Conservation (phyloP, 257 asterid species). For the Solanum dulcamara region DNA sequence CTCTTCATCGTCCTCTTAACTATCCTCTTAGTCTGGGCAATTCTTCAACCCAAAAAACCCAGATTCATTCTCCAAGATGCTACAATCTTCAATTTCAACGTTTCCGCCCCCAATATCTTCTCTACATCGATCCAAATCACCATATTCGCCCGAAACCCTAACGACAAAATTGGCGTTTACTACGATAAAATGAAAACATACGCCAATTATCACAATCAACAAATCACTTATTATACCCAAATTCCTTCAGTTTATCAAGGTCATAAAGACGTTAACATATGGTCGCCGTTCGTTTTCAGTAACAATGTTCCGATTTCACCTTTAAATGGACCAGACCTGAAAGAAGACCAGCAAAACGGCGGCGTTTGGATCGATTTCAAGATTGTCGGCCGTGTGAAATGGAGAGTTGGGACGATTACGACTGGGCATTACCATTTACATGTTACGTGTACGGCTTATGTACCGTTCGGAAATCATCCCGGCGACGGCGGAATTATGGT, state of each 20-base stretch:
- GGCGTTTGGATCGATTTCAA: conserved; percentile 35
- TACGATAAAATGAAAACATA: conserved; percentile 44
- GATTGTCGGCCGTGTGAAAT: conserved; percentile 56
- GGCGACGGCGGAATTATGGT: conserved; percentile 25
- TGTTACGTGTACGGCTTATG: conserved; percentile 51
- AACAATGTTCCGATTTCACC: conserved; percentile 72
- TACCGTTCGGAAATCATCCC: conserved; percentile 41
- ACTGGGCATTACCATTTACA: conserved; percentile 73
- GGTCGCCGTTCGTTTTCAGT: conserved; percentile 76
- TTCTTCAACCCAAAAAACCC: conserved; percentile 75
- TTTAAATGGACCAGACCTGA: conserved; percentile 45
- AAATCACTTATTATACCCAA: conserved; percentile 59
- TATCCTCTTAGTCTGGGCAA: conserved; percentile 58
- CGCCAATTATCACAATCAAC: conserved; percentile 62
- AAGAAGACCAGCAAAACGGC: conserved; percentile 48
- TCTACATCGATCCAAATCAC: conserved; percentile 78
- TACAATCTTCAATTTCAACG: conserved; percentile 79
- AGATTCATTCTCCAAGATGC: conserved; percentile 84
- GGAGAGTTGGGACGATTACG: conserved; percentile 56
- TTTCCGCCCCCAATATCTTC: conserved; percentile 68
- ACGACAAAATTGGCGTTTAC: conserved; percentile 51
- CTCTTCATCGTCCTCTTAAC: conserved; percentile 37
- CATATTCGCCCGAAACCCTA: conserved; percentile 65
- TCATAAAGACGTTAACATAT: conserved; percentile 61
- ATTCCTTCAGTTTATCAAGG: conserved; percentile 80